Evolutionary conservation across 805 yeast species (phyloP), one percentile per base, ranked within the genome.

Genomic region (Barnettozyma pratensis): DNA sequence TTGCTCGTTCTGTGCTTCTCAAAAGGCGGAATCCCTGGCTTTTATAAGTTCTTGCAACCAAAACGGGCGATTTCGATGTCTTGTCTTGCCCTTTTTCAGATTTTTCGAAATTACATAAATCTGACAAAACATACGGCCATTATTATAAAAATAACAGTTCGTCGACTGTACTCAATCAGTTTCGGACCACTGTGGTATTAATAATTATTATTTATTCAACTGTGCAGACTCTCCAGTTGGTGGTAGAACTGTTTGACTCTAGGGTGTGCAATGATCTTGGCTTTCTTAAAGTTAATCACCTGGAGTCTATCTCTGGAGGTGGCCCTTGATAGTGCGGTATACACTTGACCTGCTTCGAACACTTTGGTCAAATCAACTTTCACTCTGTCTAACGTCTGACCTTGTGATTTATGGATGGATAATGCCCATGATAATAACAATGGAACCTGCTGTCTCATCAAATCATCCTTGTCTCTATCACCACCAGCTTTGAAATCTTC

Each of bases 331-430:
- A 87, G 66, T 0, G 96, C 94, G 35, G 87, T 94, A 58, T 87
- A 87, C 4, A 85, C 89, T 58, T 87, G 96, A 25, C 96, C 96
- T 47, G 80, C 84, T 62, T 87, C 95, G 56, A 87, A 87, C 28
- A 80, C 76, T 53, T 73, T 77, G 28, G 76, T 70, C 42, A 87
- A 64, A 58, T 87, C 91, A 10, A 87, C 88, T 53, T 77, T 79
- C 4, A 87, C 81, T 52, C 87, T 65, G 39, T 78, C 81, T 41
- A 87, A 73, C 0, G 96, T 85, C 67, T 87, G 95, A 3, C 96
- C 96, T 62, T 87, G 96, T 0, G 94, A 80, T 62, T 87, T 87
- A 61, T 87, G 96, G 44, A 87, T 87, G 0, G 94, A 87, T 55
- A 87, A 64, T 0, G 95, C 90, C 94, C 94, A 87, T 27, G 94